Base-by-base conservation (phyloP, 306 rosid species). In the Dalbergia cochinchinensis region DNA sequence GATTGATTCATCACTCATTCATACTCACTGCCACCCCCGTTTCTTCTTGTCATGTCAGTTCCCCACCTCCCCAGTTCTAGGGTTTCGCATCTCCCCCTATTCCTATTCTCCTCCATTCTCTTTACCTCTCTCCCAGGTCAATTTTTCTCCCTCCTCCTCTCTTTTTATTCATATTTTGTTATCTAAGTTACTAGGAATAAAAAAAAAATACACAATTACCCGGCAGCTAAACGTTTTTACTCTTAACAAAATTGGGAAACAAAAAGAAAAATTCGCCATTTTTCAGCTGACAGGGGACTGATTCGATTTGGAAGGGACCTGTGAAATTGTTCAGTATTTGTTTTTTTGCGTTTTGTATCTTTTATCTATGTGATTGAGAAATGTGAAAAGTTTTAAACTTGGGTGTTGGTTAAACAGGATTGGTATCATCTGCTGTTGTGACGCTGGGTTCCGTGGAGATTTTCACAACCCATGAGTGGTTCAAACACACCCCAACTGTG, bases 381-480 rank as follows among this genome's bases (percentile, higher is more conserved):
- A 67, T 42, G 9, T 14, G 51, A 19, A 58, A 44, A 73, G 68
- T 45, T 20, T 42, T 12, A 34, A 5, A 71, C n/a, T 69, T 69
- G n/a, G 48, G 4, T 69, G 69, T 4, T 59, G 47, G 18, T 50
- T 76, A 54, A 18, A 7, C 86, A 95, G 98, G 92, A 71, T 83
- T 80, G 61, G 61, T 54, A 7, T 73, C 78, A n/a, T 86, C 93
- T 63, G 97, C 92, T 73, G 87, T 33, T 33, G 97, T 93, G 62
- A 82, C 94, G 20, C 90, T 95, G 12, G 80, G 81, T 69, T 95
- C 97, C 54, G 80, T 95, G 5, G 90, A 86, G 84, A 91, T 95
- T 35, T 93, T 82, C 85, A 80, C 42, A 45, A 91, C 94, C 15
- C 98, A 95, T 60, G 98, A 95, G 73, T 78, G 92, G 88, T 33